phyloP scores from a whole-genome alignment of 495 filamentous ascomycete genomes.

The Aspergillus sclerotioniger region DNA sequence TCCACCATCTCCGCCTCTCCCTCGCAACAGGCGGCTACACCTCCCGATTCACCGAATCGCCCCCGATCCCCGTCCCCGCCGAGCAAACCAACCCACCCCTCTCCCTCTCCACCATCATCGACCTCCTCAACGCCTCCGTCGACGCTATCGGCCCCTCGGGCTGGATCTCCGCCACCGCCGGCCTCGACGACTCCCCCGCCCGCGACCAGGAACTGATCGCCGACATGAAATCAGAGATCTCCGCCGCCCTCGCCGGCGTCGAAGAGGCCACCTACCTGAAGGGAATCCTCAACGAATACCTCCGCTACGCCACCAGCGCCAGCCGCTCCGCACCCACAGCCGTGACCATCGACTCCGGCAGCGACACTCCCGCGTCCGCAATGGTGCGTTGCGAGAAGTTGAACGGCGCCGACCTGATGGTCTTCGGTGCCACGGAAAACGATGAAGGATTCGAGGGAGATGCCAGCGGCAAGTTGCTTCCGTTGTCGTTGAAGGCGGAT shows the following conservation, averaged over 20 bases:
- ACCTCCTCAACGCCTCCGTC: slow-evolving; percentile 70
- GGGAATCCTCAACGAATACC: slow-evolving; percentile 66
- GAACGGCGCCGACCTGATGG: slow-evolving; percentile 43
- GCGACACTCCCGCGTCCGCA: slow-evolving; percentile 14
- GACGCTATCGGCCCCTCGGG: slow-evolving; percentile 82
- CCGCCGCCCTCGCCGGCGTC: slow-evolving; percentile 71
- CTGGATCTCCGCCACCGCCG: slow-evolving; percentile 65
- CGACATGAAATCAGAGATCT: slow-evolving; percentile 70
- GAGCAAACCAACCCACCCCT: slow-evolving; percentile 50
- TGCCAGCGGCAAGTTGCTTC: slow-evolving; percentile 44
- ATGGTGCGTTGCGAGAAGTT: slow-evolving; percentile 40
- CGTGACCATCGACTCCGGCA: slow-evolving; percentile 4
- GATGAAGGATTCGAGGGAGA: slow-evolving; percentile 38
- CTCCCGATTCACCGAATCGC: slow-evolving; percentile 43
- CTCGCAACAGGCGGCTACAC: slow-evolving; percentile 47
- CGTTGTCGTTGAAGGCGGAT: slow-evolving; percentile 71
- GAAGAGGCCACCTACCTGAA: slow-evolving; percentile 69
- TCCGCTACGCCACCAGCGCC: slow-evolving; percentile 60
- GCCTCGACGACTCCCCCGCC: slow-evolving; percentile 46
- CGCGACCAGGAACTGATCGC: slow-evolving; percentile 61
- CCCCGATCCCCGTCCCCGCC: slow-evolving; percentile 46
- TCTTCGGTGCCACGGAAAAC: slow-evolving; percentile 31
- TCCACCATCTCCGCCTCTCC: slow-evolving; percentile 72
- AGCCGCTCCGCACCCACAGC: slow-evolving; percentile 7
- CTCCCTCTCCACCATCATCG: slow-evolving; percentile 54